Evolutionary conservation across 1,284 basidiomycete genomes (phyloP).

Genomic region (Rugiboletus extremiorientalis): DNA sequence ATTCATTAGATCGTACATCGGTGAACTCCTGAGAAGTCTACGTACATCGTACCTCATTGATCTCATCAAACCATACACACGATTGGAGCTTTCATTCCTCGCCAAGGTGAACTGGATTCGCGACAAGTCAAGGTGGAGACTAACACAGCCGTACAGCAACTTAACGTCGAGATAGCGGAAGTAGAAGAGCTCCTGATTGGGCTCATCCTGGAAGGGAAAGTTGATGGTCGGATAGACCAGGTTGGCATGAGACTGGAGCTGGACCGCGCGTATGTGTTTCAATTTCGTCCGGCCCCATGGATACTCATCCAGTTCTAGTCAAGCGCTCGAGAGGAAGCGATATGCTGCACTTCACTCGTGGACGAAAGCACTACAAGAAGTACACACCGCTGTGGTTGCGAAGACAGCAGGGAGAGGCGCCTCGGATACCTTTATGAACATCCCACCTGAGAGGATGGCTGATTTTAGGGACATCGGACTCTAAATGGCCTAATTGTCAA

Average conservation of each 20-base stretch:
- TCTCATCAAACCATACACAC: constrained; percentile 95
- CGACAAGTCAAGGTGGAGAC: not conserved
- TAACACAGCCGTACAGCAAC: constrained; percentile 59
- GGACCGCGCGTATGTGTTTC: constrained; percentile 71
- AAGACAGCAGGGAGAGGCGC: constrained; percentile 56
- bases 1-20: constrained; percentile 93
- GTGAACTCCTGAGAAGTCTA: constrained; percentile 90
- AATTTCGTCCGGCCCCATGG: not conserved
- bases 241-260: constrained; percentile 90
- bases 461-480: constrained; percentile 32
- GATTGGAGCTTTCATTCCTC: constrained; percentile 88
- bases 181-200: constrained; percentile 93
- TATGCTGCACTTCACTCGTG: constrained; percentile 83
- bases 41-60: constrained; percentile 97
- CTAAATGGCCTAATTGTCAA: constrained; percentile 11
- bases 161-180: constrained; percentile 85
- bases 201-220: constrained; percentile 92
- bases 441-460: constrained; percentile 33
- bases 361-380: constrained; percentile 71
- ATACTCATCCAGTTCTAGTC: constrained; percentile 44
- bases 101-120: constrained; percentile 61
- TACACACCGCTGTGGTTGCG: constrained; percentile 70
- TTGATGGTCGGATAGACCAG: constrained; percentile 95
- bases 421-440: constrained; percentile 28
- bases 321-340: constrained; percentile 80